Conservation (phyloP, 2,329 filamentous ascomycete species). For the Ceratocystis harringtonii region DNA sequence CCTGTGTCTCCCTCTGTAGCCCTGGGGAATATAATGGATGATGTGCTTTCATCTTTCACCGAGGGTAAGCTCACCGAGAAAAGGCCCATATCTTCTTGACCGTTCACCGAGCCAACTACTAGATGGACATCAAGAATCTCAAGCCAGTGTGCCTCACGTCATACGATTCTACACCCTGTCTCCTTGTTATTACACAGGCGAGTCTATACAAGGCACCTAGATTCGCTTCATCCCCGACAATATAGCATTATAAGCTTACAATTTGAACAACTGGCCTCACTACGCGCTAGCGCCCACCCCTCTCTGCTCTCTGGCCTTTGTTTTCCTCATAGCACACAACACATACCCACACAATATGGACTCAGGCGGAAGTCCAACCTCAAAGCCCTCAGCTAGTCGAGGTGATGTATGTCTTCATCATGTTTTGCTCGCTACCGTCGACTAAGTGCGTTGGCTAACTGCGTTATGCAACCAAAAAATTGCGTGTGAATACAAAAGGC, state of each 20-base stretch:
- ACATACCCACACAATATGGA: constrained; percentile 5
- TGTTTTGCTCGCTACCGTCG: background rate
- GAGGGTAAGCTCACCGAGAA: background rate
- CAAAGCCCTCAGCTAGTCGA: constrained; percentile 8
- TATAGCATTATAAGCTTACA: background rate
- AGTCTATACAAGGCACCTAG: background rate
- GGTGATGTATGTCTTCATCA: background rate
- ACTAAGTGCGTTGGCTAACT: background rate
- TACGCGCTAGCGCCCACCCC: background rate
- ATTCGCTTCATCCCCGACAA: background rate
- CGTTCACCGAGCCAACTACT: background rate
- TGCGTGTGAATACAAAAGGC: constrained; percentile 20
- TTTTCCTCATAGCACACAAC: background rate
- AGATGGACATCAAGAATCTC: background rate
- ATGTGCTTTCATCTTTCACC: background rate
- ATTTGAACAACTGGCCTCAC: background rate
- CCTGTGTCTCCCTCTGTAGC: background rate
- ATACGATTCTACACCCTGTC: background rate
- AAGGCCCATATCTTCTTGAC: background rate
- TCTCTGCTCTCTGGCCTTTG: background rate
- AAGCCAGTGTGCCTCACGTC: background rate
- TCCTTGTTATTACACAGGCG: background rate
- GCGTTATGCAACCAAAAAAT: background rate
- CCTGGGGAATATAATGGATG: background rate
- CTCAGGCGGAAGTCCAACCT: constrained; percentile 6